Evolutionary conservation across 768 basidiomycete species (phyloP).

Genomic region (Pleurotus djamor): DNA sequence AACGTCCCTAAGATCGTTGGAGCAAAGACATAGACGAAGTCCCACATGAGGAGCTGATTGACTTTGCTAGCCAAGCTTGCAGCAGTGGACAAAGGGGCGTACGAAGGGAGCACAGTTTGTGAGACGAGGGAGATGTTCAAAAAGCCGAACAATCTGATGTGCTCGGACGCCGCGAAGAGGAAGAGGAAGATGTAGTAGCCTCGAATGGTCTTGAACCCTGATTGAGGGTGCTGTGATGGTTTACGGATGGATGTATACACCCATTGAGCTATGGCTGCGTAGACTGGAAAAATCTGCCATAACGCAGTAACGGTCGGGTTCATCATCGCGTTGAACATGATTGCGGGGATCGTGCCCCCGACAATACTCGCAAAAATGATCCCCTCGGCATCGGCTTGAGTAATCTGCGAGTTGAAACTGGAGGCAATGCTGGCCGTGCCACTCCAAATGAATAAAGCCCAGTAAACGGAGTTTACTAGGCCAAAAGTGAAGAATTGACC

Average conservation of each 20-base stretch:
- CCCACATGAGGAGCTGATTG: conserved; percentile 51
- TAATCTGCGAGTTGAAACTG: conserved; percentile 19
- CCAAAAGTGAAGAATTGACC: conserved; percentile 42
- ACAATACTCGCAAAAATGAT: conserved; percentile 43
- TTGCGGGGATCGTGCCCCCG: conserved; percentile 46
- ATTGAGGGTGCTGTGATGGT: conserved; percentile 23
- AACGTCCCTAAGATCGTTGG: conserved; percentile 41
- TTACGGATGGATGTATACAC: conserved; percentile 38
- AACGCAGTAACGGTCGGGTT: conserved; percentile 44
- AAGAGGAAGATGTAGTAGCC: conserved; percentile 36
- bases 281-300: conserved; percentile 54
- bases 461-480: conserved; percentile 43
- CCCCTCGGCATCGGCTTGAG: conserved; percentile 48
- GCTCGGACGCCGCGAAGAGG: conserved; percentile 37
- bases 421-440: conserved; percentile 19
- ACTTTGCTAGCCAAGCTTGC: conserved; percentile 22
- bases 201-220: conserved; percentile 35
- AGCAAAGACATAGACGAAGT: conserved; percentile 34
- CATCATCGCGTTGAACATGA: conserved; percentile 37
- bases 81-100: conserved; percentile 16
- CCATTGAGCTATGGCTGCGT: conserved; percentile 35
- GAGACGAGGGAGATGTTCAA: conserved; percentile 25
- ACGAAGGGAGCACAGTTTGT: conserved; percentile 30
- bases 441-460: conserved; percentile 40
- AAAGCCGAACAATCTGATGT: conserved; percentile 34